Conservation (phyloP, 306 rosid genomes). For the Styphnolobium japonicum region DNA sequence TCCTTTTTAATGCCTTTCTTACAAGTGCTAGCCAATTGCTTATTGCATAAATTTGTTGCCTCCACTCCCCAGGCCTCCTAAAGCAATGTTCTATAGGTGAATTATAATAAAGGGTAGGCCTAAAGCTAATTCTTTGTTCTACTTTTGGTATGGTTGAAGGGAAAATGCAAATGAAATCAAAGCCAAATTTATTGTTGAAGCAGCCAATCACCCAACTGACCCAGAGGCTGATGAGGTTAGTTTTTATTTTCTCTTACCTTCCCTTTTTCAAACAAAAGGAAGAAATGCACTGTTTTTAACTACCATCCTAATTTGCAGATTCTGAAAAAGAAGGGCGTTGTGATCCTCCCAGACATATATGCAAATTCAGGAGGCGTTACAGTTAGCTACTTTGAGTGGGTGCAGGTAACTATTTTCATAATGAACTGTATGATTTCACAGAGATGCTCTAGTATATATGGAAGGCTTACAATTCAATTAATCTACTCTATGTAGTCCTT, state of each 20-base stretch:
- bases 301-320: constrained; percentile 48
- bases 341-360: constrained; percentile 87
- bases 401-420: constrained; percentile 54
- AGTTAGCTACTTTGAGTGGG: constrained; percentile 97
- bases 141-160: constrained; percentile 38
- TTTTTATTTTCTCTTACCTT: neutral
- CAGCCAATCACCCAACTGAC: constrained; percentile 94
- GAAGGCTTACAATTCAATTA: neutral
- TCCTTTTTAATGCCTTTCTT: neutral
- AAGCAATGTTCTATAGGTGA: constrained; percentile 9
- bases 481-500: neutral
- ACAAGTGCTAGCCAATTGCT: neutral
- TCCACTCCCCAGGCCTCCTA: neutral
- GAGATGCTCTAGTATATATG: neutral
- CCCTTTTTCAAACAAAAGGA: neutral
- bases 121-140: neutral
- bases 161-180: constrained; percentile 79
- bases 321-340: constrained; percentile 74
- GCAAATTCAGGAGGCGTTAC: constrained; percentile 99
- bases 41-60: neutral
- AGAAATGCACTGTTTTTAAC: neutral
- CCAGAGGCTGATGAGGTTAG: constrained; percentile 95
- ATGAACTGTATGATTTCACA: neutral
- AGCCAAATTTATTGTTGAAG: constrained; percentile 86
- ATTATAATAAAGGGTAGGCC: neutral